phyloP scores from a whole-genome alignment of 2,329 filamentous ascomycete genomes.

The Aplosporella prunicola region DNA sequence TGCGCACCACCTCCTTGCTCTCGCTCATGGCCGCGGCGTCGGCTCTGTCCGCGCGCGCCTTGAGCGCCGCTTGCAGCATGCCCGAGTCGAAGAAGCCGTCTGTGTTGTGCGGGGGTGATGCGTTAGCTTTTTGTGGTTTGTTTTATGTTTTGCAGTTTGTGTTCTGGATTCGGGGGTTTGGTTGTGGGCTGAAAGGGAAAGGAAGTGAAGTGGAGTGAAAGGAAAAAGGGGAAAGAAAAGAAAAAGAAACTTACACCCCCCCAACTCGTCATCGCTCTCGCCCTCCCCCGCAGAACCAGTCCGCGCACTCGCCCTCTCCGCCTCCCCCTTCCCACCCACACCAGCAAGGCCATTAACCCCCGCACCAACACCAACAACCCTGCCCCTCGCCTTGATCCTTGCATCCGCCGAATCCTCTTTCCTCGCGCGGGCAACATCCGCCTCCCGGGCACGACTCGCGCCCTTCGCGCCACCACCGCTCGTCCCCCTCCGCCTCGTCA shows the following conservation, averaged over 20 bases:
- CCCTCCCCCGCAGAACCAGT: too few relatives aligned
- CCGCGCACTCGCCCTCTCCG: conserved; percentile 58
- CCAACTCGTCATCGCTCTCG: conserved; percentile 80
- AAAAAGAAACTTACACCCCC: neutral
- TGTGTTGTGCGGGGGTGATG: conserved; percentile 33
- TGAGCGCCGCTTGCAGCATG: conserved; percentile 83
- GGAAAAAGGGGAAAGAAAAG: neutral
- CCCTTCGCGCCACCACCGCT: conserved; percentile 45
- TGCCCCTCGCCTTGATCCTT: conserved; percentile 55
- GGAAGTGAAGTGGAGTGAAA: neutral
- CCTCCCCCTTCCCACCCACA: conserved; percentile 38
- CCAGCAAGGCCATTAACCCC: too few relatives aligned
- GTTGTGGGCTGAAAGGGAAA: too few relatives aligned
- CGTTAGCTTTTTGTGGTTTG: conserved; percentile 12
- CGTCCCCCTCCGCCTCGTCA: conserved; percentile 50
- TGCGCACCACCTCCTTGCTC: conserved; percentile 51
- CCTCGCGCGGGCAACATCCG: too few relatives aligned
- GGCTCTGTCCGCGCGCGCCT: conserved; percentile 50
- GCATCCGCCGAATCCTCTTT: conserved; percentile 22
- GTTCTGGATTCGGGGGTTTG: too few relatives aligned
- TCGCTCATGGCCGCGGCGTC: conserved; percentile 41
- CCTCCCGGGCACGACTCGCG: conserved; percentile 52
- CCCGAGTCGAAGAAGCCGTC: conserved; percentile 97
- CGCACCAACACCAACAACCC: conserved; percentile 61
- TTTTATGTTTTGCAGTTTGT: too few relatives aligned